Base-by-base conservation (phyloP, 495 filamentous ascomycete species). In the Aspergillus wentii region DNA sequence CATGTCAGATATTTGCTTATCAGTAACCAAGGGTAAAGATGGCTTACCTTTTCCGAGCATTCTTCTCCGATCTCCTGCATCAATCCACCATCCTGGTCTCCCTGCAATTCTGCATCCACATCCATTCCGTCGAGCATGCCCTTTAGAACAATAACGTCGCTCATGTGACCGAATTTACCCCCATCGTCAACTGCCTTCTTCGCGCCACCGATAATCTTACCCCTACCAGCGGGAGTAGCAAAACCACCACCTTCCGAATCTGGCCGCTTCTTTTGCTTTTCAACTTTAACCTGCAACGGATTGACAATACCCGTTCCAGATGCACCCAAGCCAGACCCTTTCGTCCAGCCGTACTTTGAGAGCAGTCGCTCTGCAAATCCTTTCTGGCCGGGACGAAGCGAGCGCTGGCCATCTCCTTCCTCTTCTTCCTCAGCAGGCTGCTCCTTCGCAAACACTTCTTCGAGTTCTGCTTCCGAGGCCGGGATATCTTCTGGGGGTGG, bases 1-100 rank as follows among this genome's bases (percentile, higher is more conserved):
- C 37, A 42, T 27, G 43, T 43, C 44, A 43, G 32, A 32, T 16
- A 19, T 14, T 14, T 8, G 8, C 5, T 13, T 10, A 27, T 8
- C 32, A 16, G 11, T 9, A 36, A 14, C 3, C 2, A 3, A 16
- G 5, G 20, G 16, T 21, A 10, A 17, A 19, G 23, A 26, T n/a
- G 31, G 48, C 64, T 34, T 47, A 80, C 76, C 76, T 89, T 86
- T 32, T 85, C 75, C 27, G 78, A 77, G 60, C 91, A 96, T 59
- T 92, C 87, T 41, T 94, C 86, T 14, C 92, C 92, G 56, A 98
- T 94, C 62, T 96, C 88, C 62, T 95, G 89, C 49, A 87, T 76
- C 46, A 98, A 56, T 0, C 83, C 85, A 9, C 83, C 82, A 41
- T 79, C 76, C 15, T 60, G 52, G 19, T 72, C 63, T 5, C 56